Conservation (phyloP, 495 filamentous ascomycete genomes). For the Chaetomidium leptoderma region DNA sequence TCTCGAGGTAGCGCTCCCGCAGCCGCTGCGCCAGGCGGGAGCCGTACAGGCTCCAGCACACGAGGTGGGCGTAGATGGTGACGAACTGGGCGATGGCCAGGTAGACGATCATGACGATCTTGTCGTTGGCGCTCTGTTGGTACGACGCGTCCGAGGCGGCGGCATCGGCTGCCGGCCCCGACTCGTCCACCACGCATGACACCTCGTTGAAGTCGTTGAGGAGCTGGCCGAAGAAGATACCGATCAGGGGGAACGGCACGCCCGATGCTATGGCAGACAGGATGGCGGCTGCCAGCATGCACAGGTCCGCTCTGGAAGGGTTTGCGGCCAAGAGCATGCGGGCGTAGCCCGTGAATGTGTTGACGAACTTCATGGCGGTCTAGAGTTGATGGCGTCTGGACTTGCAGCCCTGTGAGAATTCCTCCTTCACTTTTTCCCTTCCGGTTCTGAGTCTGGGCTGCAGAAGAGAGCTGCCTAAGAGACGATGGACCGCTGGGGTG, state of each 20-base stretch:
- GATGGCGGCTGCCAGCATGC: conserved; percentile 49
- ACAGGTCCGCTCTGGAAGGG: conserved; percentile 40
- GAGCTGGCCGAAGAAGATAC: conserved; percentile 63
- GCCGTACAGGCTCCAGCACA: conserved; percentile 59
- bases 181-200: conserved; percentile 42
- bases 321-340: conserved; percentile 36
- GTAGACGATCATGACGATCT: conserved; percentile 60
- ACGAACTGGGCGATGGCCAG: conserved; percentile 59
- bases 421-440: too few species aligned
- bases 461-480: neutral
- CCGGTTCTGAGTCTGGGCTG: neutral
- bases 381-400: neutral
- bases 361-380: conserved; percentile 18
- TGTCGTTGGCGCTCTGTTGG: conserved; percentile 44
- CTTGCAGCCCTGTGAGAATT: neutral
- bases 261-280: conserved; percentile 56
- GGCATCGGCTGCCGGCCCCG: conserved; percentile 8
- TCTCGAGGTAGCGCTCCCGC: conserved; percentile 54
- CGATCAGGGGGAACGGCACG: conserved; percentile 64
- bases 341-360: conserved; percentile 28
- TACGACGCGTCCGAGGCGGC: conserved; percentile 26
- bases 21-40: conserved; percentile 59
- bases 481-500: neutral
- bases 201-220: conserved; percentile 61
- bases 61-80: conserved; percentile 52